Base-by-base conservation (phyloP, 352 stramenopile genomes). In the Pseudoperonospora humuli region DNA sequence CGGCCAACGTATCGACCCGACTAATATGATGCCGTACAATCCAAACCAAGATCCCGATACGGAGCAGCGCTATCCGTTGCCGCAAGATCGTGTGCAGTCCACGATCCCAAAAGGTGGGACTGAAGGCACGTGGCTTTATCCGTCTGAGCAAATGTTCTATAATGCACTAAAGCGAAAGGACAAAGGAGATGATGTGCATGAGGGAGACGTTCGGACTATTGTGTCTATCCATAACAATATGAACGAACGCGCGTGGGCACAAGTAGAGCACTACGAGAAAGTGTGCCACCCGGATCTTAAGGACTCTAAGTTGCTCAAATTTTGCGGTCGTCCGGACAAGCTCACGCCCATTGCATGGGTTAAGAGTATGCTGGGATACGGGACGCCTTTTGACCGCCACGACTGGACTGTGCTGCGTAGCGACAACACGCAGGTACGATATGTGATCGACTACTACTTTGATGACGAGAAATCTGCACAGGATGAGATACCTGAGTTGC, bases 181-280 rank as follows among this genome's bases (percentile, higher is more conserved):
- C 37, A 99, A 99, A 71, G 80, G 93, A 49, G 92, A 96, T n/a
- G 91, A 97, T 46, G 95, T 98, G 32, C 84, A 97, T 49, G 91
- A 97, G 42, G 81, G 75, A 23, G 83, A 97, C 46, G 86, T 98
- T 38, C 71, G 65, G n/a, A 82, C 70, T 26, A 97, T 99, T 11
- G 94, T 99, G 20, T 93, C 94, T 14, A 96, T 99, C 54, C 97
- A 99, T 80, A 99, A 99, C 79, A 98, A 97, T 68, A 99, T 99
- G 96, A 99, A 99, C 75, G 97, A 99, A 69, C 86, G 85, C 27
- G 97, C 95, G 4, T 99, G 97, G 97, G 66, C 70, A 4, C 80
- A 97, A 56, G 85, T 99, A 11, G 76, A 98, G 54, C 81, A 98
- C 61, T 99, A 97, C 93, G 97, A 99, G 54, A 80, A 88, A 41